Percentiles rank a stretch among this genome's conserved stretches.
Evolutionary conservation across 1,139 yeast genomes (phyloP).

Genomic region (Yamadazyma oceani): DNA sequence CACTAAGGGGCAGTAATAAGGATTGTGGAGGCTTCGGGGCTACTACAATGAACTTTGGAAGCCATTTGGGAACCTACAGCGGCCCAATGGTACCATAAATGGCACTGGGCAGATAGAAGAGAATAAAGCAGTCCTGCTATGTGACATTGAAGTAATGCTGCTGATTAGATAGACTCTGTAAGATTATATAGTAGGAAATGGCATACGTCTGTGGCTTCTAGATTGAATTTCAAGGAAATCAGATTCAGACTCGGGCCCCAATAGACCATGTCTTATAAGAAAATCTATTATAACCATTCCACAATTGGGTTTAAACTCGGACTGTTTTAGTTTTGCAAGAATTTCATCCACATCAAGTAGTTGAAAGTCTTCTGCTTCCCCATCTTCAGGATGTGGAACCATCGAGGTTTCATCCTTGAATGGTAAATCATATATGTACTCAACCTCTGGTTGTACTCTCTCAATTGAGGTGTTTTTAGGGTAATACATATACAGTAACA

Average conservation of each 20-base stretch:
- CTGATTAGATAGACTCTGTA: no score
- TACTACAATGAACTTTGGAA: no score
- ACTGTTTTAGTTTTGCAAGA: slow-evolving; percentile 40
- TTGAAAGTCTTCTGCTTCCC: slow-evolving; percentile 76
- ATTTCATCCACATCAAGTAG: slow-evolving; percentile 64
- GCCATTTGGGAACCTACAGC: no score
- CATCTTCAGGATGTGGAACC: slow-evolving; percentile 74
- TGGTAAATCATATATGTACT: slow-evolving; percentile 70
- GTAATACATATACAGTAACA: slow-evolving; percentile 62
- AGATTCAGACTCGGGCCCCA: slow-evolving; percentile 62
- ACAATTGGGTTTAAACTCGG: slow-evolving; percentile 87
- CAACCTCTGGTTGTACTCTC: slow-evolving; percentile 84
- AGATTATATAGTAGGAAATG: slow-evolving; percentile 64
- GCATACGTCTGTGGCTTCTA: slow-evolving; percentile 66
- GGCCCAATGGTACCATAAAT: no score
- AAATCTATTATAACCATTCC: slow-evolving; percentile 80
- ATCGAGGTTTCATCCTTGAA: slow-evolving; percentile 49
- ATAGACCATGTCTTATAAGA: slow-evolving; percentile 73
- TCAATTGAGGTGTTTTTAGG: slow-evolving; percentile 40
- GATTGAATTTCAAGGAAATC: slow-evolving; percentile 57
- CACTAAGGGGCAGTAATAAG: no score
- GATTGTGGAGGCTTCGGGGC: no score
- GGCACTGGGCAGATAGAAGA: no score
- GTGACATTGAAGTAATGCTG: no score
- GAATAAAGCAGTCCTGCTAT: no score